Percentiles rank a stretch among this genome's conserved stretches.
Conservation (phyloP, 345 rosid genomes). For the Punica granatum region DNA sequence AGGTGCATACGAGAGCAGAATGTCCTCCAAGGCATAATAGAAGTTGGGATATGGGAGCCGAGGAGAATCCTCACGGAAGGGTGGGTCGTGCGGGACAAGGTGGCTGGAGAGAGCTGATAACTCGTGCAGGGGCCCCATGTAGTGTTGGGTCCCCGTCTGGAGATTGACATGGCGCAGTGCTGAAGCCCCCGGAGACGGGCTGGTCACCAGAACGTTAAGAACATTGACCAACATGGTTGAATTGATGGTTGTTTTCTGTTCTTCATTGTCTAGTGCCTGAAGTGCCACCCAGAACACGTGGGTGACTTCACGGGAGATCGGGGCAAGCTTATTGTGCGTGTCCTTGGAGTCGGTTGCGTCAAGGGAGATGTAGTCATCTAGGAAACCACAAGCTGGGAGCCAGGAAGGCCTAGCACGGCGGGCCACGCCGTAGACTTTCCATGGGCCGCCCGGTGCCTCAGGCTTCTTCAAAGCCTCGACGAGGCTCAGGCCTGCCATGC, state of each 20-base stretch:
- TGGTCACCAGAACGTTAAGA: conserved; percentile 10
- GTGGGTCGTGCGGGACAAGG: conserved; percentile 23
- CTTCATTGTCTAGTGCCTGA: conserved; percentile 17
- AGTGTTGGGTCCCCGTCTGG: conserved; percentile 33
- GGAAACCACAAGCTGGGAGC: conserved; percentile 20
- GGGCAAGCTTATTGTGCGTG: conserved; percentile 3
- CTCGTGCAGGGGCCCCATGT: conserved; percentile 26
- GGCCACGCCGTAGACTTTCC: conserved; percentile 32
- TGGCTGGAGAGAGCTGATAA: background rate
- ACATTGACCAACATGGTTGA: conserved; percentile 21
- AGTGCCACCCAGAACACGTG: conserved; percentile 35
- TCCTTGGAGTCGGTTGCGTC: conserved; percentile 12
- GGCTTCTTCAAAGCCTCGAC: conserved; percentile 28
- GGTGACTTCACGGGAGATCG: conserved; percentile 13
- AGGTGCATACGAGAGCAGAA: conserved; percentile 13
- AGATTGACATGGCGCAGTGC: conserved; percentile 16
- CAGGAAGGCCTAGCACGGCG: conserved; percentile 20
- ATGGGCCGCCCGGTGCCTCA: conserved; percentile 13
- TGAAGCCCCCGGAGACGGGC: conserved; percentile 1
- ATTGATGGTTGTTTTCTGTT: conserved; percentile 15
- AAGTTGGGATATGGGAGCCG: conserved; percentile 33
- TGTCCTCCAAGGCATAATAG: conserved; percentile 34
- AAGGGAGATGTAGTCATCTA: conserved; percentile 15
- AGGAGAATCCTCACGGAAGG: conserved; percentile 23
- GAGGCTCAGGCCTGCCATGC: conserved; percentile 33